Conservation (phyloP, 805 yeast genomes). For the Sugiyamaella boreocaroliniensis region DNA sequence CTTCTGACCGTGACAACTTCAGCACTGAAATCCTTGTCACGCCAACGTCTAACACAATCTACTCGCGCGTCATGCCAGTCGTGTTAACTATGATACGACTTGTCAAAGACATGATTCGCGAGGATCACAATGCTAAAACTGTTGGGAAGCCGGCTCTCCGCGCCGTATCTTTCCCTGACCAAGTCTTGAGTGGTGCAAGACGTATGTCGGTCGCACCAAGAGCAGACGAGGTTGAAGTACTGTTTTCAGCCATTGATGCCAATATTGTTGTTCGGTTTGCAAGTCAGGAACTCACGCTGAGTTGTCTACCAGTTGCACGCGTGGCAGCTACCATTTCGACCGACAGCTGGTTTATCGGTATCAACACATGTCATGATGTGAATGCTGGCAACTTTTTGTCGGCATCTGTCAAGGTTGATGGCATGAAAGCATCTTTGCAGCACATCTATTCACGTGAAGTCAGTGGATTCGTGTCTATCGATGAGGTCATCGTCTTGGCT, state of each 20-base stretch:
- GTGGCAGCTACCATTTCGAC: conserved; percentile 79
- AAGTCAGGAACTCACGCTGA: conserved; percentile 65
- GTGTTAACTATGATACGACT: conserved; percentile 51
- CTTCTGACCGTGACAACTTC: conserved; percentile 13
- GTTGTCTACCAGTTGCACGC: conserved; percentile 92
- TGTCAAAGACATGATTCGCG: conserved; percentile 36
- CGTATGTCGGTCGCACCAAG: background rate
- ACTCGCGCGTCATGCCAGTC: conserved; percentile 74
- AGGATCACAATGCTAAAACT: conserved; percentile 5
- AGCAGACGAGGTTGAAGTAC: conserved; percentile 13
- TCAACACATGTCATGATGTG: conserved; percentile 43
- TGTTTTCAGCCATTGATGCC: conserved; percentile 45
- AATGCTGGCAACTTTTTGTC: conserved; percentile 33
- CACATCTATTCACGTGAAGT: conserved; percentile 87
- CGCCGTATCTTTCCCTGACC: background rate
- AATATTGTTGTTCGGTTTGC: conserved; percentile 59
- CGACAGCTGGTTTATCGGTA: conserved; percentile 55
- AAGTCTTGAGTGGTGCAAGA: background rate
- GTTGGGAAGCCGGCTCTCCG: background rate
- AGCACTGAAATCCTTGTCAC: conserved; percentile 53
- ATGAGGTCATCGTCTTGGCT: conserved; percentile 35
- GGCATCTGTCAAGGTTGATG: conserved; percentile 43
- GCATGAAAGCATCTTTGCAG: conserved; percentile 65
- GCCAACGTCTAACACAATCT: conserved; percentile 63
- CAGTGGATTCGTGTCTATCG: conserved; percentile 60